Conservation (phyloP, 2,329 filamentous ascomycete genomes). For the Trichoderma afroharzianum region DNA sequence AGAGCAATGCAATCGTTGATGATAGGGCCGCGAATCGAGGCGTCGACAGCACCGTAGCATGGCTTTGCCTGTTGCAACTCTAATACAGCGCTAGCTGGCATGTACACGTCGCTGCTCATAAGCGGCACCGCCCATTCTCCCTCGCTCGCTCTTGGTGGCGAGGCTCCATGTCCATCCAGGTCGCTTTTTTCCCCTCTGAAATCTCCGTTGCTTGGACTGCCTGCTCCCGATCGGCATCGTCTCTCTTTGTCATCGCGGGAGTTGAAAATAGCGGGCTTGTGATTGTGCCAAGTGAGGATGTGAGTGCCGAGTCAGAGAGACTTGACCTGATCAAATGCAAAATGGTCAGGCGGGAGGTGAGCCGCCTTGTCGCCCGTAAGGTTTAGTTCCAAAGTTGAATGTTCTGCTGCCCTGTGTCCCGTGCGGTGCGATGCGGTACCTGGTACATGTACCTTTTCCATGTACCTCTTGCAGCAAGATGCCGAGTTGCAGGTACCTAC, state of each 20-base stretch:
- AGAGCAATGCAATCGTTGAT: neutral
- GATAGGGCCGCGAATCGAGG: neutral
- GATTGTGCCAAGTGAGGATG: neutral
- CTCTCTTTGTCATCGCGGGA: neutral
- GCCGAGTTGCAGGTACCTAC: neutral
- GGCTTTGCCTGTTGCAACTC: conserved; percentile 7
- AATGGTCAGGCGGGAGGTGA: neutral
- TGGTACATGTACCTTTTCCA: neutral
- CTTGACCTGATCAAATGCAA: neutral
- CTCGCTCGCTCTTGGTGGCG: neutral
- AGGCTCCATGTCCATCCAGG: neutral
- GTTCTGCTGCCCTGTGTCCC: neutral
- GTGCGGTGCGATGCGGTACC: neutral
- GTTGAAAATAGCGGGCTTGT: neutral
- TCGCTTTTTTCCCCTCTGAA: neutral
- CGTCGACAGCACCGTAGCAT: neutral
- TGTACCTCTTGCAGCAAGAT: neutral
- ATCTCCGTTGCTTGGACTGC: neutral
- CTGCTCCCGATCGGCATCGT: neutral
- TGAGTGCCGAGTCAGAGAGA: neutral
- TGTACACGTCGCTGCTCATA: neutral
- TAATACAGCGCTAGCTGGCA: neutral
- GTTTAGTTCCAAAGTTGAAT: neutral
- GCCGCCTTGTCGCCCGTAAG: neutral
- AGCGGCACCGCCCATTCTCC: neutral